phyloP scores from a whole-genome alignment of 352 stramenopile species.

The Phytophthora constricta region DNA sequence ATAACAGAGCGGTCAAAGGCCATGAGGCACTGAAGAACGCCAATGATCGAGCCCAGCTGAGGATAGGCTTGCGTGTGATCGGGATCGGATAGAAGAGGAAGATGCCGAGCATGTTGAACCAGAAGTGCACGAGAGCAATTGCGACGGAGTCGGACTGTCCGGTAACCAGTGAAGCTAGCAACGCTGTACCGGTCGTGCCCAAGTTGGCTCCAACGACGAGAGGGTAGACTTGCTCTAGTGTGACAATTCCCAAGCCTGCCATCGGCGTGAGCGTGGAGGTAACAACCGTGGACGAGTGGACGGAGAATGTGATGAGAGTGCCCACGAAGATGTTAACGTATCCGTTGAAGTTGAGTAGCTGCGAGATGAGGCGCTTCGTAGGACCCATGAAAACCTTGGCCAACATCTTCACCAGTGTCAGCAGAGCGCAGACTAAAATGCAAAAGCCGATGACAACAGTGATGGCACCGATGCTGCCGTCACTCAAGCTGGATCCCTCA shows the following conservation, averaged over 20 bases:
- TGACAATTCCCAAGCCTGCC: constrained; percentile 84
- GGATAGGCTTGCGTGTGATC: not conserved
- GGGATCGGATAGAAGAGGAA: constrained; percentile 4
- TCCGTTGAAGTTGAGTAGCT: constrained; percentile 84
- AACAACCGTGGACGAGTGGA: constrained; percentile 90
- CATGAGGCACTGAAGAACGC: constrained; percentile 2
- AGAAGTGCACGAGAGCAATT: not conserved
- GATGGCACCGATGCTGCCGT: constrained; percentile 44
- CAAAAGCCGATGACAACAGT: constrained; percentile 41
- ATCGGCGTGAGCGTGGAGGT: constrained; percentile 85
- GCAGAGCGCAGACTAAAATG: constrained; percentile 42
- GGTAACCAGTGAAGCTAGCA: not conserved
- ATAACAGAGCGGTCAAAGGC: not conserved
- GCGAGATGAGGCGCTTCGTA: constrained; percentile 80
- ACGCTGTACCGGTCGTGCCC: constrained; percentile 63
- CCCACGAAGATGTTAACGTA: constrained; percentile 87
- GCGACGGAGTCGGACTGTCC: not conserved
- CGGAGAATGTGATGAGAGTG: constrained; percentile 72
- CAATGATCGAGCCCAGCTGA: not conserved
- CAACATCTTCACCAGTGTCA: constrained; percentile 45
- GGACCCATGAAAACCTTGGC: constrained; percentile 56
- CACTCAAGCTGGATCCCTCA: constrained; percentile 19
- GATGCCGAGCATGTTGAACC: constrained; percentile 1
- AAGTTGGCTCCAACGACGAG: constrained; percentile 92
- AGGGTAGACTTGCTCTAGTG: constrained; percentile 86